These are phyloP conservation scores for Backusella westeae DNA, from an alignment of 192 early-diverging fungal genomes.

Conservation along the genomic window DNA sequence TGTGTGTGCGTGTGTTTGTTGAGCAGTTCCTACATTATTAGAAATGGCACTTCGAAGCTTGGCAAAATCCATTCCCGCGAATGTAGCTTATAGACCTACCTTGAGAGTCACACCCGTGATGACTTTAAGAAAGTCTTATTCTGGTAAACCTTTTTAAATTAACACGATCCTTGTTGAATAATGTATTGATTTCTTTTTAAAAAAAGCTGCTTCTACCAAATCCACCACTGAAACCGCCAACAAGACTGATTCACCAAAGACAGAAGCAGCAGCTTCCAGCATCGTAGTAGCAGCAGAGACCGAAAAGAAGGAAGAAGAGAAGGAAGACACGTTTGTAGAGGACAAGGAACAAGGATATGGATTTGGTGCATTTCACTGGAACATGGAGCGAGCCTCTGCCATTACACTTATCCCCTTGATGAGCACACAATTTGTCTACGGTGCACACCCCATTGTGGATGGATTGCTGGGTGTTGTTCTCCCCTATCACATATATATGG, in stretches of 20 bases:
- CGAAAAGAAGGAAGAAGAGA: constrained; percentile 12
- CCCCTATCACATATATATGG: constrained; percentile 78
- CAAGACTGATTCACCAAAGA: background rate
- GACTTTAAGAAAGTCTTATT: constrained; percentile 1
- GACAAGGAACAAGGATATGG: constrained; percentile 18
- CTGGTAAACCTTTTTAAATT: background rate
- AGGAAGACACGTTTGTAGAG: background rate
- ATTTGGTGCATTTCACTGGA: constrained; percentile 93
- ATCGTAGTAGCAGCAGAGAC: constrained; percentile 62
- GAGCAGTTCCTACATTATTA: background rate
- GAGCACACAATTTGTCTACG: constrained; percentile 67
- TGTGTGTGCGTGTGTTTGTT: background rate
- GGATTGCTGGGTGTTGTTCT: constrained; percentile 87
- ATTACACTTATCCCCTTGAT: constrained; percentile 73
- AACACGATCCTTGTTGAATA: background rate
- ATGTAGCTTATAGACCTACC: background rate
- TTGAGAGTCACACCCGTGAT: background rate
- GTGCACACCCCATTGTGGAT: constrained; percentile 85
- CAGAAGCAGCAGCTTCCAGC: background rate
- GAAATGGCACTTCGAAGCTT: constrained; percentile 1
- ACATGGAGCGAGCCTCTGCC: constrained; percentile 83
- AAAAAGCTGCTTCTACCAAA: background rate
- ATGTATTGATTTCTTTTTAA: background rate
- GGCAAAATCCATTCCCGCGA: background rate
- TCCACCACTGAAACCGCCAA: background rate